These are phyloP conservation scores for Gossypium bickii DNA, from an alignment of 345 rosid species.

Conservation along the genomic window DNA sequence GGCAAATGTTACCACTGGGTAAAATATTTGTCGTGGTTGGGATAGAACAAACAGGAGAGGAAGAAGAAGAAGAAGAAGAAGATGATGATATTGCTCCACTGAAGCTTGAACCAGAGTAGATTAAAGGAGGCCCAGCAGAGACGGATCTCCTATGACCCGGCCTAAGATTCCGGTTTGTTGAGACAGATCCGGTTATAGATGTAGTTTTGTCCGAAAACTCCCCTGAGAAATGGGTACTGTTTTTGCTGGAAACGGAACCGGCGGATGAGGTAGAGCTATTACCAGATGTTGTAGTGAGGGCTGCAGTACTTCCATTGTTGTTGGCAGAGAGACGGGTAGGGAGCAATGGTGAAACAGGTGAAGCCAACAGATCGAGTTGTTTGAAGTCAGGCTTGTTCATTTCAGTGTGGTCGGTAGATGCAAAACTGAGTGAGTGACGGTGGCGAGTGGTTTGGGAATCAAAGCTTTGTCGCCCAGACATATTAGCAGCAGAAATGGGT, in stretches of 20 bases:
- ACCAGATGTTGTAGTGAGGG: constrained; percentile 24
- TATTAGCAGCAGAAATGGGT: too few relatives aligned
- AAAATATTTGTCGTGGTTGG: constrained; percentile 29
- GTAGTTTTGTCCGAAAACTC: constrained; percentile 47
- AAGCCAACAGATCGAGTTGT: constrained; percentile 79
- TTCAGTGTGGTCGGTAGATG: constrained; percentile 17
- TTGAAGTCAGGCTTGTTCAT: constrained; percentile 78
- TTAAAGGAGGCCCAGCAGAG: constrained; percentile 64
- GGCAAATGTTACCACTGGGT: constrained; percentile 86
- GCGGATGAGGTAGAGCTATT: constrained; percentile 51
- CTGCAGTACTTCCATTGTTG: constrained; percentile 7
- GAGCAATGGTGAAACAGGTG: constrained; percentile 76
- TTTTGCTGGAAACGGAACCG: constrained; percentile 46
- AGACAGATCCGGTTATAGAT: constrained; percentile 36
- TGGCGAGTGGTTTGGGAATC: constrained; percentile 45
- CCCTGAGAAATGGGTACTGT: constrained; percentile 49
- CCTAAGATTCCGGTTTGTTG: constrained; percentile 24
- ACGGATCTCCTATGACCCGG: constrained; percentile 79
- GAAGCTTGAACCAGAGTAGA: constrained; percentile 58
- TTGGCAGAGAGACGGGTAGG: constrained; percentile 17
- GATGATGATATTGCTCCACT: constrained; percentile 25
- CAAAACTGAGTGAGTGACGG: constrained; percentile 41
- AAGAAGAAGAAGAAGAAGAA: neutral
- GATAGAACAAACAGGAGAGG: constrained; percentile 35
- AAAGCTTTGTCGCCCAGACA: constrained; percentile 15